Evolutionary conservation across 495 filamentous ascomycete species (phyloP).

Genomic region (Trichoderma gamsii): DNA sequence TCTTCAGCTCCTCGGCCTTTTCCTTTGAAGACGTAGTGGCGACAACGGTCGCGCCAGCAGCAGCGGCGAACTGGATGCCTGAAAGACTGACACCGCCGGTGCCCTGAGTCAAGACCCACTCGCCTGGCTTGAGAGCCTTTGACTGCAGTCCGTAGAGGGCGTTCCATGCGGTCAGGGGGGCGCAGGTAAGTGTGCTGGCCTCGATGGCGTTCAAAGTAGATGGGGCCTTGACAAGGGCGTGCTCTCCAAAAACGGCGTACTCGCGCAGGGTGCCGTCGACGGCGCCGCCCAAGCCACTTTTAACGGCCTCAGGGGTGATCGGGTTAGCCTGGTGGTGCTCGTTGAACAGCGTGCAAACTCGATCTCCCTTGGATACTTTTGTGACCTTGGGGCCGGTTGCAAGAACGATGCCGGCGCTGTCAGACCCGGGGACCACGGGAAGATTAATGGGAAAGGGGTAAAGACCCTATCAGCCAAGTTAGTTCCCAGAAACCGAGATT

Average conservation of each 20-base stretch:
- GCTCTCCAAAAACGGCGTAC: slow-evolving; percentile 61
- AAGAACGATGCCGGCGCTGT: slow-evolving; percentile 21
- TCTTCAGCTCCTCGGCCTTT: slow-evolving; percentile 53
- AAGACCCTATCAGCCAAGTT: slow-evolving; percentile 21
- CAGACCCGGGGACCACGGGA: slow-evolving; percentile 20
- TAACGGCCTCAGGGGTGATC: slow-evolving; percentile 34
- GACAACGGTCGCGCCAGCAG: slow-evolving; percentile 66
- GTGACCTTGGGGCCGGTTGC: slow-evolving; percentile 35
- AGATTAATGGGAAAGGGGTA: slow-evolving; percentile 11
- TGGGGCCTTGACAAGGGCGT: slow-evolving; percentile 59
- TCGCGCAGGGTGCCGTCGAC: slow-evolving; percentile 63
- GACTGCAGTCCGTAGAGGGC: slow-evolving; percentile 47
- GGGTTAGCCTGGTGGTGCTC: slow-evolving; percentile 59
- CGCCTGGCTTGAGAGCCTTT: slow-evolving; percentile 29
- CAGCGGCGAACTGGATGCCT: slow-evolving; percentile 64
- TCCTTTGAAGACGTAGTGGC: slow-evolving; percentile 57
- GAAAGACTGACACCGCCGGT: slow-evolving; percentile 32
- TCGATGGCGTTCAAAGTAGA: slow-evolving; percentile 52
- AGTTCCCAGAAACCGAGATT: not conserved
- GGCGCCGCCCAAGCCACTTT: slow-evolving; percentile 57
- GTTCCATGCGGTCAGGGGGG: slow-evolving; percentile 39
- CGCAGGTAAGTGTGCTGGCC: slow-evolving; percentile 35
- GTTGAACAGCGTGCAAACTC: slow-evolving; percentile 67
- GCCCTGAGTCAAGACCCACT: slow-evolving; percentile 31
- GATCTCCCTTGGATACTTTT: slow-evolving; percentile 59